phyloP scores from a whole-genome alignment of 1,284 basidiomycete species.

The Thecaphora frezii region DNA sequence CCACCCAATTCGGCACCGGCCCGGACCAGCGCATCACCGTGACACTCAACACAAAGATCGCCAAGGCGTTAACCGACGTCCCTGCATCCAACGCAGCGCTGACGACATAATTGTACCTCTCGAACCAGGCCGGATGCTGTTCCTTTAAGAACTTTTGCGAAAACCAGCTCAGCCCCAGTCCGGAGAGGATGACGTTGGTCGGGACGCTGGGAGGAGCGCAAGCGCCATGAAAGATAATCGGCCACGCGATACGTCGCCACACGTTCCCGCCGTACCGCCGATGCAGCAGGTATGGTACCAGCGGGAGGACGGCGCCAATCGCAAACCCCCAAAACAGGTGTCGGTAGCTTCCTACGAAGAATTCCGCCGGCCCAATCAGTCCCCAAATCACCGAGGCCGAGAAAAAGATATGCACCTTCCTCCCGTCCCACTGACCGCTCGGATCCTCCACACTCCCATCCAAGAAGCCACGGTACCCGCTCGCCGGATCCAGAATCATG shows the following conservation, averaged over 20 bases:
- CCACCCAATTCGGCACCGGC: constrained; percentile 39
- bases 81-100: constrained; percentile 63
- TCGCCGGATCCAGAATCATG: constrained; percentile 56
- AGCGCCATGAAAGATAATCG: constrained; percentile 63
- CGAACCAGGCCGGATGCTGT: constrained; percentile 52
- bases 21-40: constrained; percentile 43
- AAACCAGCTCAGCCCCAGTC: constrained; percentile 59
- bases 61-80: constrained; percentile 60
- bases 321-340: constrained; percentile 61
- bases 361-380: constrained; percentile 61
- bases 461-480: constrained; percentile 56
- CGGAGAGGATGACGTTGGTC: constrained; percentile 63
- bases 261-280: constrained; percentile 52
- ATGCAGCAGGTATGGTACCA: constrained; percentile 61
- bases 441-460: constrained; percentile 62
- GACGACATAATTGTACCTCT: constrained; percentile 52
- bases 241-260: constrained; percentile 60
- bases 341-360: constrained; percentile 62
- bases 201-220: constrained; percentile 58
- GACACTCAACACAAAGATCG: constrained; percentile 60
- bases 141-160: constrained; percentile 60
- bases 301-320: constrained; percentile 61
- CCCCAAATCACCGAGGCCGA: constrained; percentile 63
- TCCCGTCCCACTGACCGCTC: constrained; percentile 60
- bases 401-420: constrained; percentile 57